These are phyloP conservation scores for Diaporthe sp. DNA, from an alignment of 2,329 filamentous ascomycete genomes.

Conservation along the genomic window DNA sequence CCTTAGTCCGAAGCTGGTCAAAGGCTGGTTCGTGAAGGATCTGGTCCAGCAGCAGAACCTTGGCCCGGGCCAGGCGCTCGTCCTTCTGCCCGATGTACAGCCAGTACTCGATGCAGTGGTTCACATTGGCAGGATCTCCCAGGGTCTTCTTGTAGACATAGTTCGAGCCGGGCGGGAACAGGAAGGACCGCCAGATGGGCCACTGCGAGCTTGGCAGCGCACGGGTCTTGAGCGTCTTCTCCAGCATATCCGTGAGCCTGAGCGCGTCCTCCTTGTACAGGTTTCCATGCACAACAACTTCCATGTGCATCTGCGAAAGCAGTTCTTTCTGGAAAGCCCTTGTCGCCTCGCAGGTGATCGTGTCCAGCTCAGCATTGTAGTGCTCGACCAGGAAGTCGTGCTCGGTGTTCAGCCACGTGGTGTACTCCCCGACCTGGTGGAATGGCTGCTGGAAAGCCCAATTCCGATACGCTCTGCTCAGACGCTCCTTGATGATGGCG, in stretches of 20 bases:
- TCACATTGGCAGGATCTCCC: constrained; percentile 89
- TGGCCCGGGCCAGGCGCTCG: constrained; percentile 78
- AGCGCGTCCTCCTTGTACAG: constrained; percentile 93
- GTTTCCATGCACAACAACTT: constrained; percentile 91
- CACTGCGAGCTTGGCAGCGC: constrained; percentile 81
- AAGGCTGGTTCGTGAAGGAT: constrained; percentile 94
- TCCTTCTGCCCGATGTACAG: constrained; percentile 76
- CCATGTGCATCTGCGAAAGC: constrained; percentile 85
- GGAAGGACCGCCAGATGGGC: constrained; percentile 79
- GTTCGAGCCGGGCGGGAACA: constrained; percentile 84
- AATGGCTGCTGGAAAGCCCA: constrained; percentile 91
- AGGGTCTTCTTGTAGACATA: constrained; percentile 84
- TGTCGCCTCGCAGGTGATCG: constrained; percentile 79
- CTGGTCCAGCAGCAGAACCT: constrained; percentile 84
- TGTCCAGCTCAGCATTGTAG: constrained; percentile 78
- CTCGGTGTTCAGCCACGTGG: constrained; percentile 82
- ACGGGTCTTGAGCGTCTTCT: constrained; percentile 79
- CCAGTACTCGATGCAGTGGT: constrained; percentile 85
- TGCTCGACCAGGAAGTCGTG: constrained; percentile 84
- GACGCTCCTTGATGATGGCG: constrained; percentile 87
- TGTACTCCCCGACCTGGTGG: constrained; percentile 86
- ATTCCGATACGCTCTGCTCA: constrained; percentile 82
- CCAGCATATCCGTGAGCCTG: constrained; percentile 84
- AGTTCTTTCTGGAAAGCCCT: constrained; percentile 82
- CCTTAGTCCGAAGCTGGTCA: constrained; percentile 94